Evolutionary conservation across 1,284 basidiomycete genomes (phyloP), one percentile per base, ranked within the genome.

Genomic region (Tremellales sp.): DNA sequence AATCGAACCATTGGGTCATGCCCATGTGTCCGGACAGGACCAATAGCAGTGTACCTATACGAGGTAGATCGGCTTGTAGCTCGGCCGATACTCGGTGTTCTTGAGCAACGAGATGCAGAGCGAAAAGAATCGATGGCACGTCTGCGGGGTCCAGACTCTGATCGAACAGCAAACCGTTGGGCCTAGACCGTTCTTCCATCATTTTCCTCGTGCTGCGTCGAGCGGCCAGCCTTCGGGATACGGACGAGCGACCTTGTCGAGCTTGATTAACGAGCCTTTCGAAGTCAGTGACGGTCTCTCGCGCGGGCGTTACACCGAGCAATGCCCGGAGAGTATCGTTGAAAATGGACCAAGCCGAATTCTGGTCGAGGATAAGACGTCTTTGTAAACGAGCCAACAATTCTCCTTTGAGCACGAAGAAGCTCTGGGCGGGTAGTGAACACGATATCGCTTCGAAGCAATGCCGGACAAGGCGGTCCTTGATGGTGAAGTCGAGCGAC

Each of bases 1-100:
- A 91, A 68, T 94, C 90, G 2, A 82, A 80, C 87, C 90, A 96
- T 62, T 89, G 87, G 0, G 80, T 80, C 23, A 85, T 79, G 4
- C 87, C 80, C 12, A 82, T 24, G 0, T 49, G 71, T 7, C 78
- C 63, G 2, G 86, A 85, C n/a, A 93, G 70, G 1, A 78, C 76
- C 50, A 83, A 81, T 6, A 93, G 78, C 10, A 90, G 58, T 0
- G 80, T 79, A 0, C 79, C 84, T 7, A 93, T 72, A 23, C 74
- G 74, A n/a, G 78, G 52, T n/a, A 91, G 70, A 2, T 80, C 78
- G 22, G 77, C 65, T 46, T 83, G 80, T 10, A 78, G 75, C 10
- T 52, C 52, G 2, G 61, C 45, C 6, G 65, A 56, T 21, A 78
- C 57, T 5, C 71, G 67, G 22, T 61, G 67, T 40, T 77, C 72